phyloP scores from a whole-genome alignment of 352 stramenopile species.

The Phytophthora uliginosa region DNA sequence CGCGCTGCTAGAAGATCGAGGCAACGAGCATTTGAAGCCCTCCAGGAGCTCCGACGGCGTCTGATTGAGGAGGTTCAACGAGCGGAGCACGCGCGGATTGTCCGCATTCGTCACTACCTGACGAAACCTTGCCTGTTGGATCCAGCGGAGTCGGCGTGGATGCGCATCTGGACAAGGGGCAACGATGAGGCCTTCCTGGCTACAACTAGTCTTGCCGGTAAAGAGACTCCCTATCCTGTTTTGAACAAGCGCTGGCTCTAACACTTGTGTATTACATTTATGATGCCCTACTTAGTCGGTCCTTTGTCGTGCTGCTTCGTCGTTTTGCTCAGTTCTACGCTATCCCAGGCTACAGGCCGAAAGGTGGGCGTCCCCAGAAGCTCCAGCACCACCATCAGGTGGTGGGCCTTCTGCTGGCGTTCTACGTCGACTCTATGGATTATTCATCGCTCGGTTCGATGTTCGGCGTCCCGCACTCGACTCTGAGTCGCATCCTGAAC shows the following conservation, averaged over 20 bases:
- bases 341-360: background rate
- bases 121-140: background rate
- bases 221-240: background rate
- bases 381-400: conserved; percentile 24
- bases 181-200: background rate
- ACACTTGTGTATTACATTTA: background rate
- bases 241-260: background rate
- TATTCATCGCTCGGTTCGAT: background rate
- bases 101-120: background rate
- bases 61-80: background rate
- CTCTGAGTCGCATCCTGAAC: background rate
- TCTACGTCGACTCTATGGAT: conserved; percentile 25
- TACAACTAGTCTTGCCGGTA: background rate
- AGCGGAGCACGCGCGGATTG: background rate
- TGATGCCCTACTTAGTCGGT: background rate
- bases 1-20: background rate
- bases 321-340: too few relatives aligned
- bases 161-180: background rate
- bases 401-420: conserved; percentile 20
- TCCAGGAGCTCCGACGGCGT: background rate
- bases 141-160: background rate
- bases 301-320: background rate
- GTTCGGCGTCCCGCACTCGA: conserved; percentile 18
- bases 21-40: background rate
- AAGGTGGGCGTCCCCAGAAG: conserved; percentile 18